Evolutionary conservation across 371 early-diverging fungal species (phyloP), one percentile per base, ranked within the genome.

Genomic region (Coemansia sp.): DNA sequence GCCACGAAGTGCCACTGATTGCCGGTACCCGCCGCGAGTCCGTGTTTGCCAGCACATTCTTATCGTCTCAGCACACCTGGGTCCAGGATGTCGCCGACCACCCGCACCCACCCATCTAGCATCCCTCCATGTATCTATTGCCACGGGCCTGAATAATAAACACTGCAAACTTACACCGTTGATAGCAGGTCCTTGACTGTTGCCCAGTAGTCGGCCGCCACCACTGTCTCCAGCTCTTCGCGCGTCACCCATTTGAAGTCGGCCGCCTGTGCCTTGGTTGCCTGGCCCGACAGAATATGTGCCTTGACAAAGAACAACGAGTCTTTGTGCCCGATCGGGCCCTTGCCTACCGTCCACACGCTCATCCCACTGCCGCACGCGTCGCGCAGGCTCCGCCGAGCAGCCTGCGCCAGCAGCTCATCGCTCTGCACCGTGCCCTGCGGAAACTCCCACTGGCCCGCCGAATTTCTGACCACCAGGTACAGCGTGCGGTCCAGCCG

Each of bases 181-280:
- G 87, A 86, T 57, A 95, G 72, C 82, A 90, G 86, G 64, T 88
- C 87, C 78, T 87, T 84, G 50, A 93, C 83, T 35, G 85, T 79
- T 14, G 82, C 78, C 77, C 88, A 95, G 73, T 92, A 89, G 10
- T 88, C 88, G 41, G 82, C 67, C n/a, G 82, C 57, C 35, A 93
- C 82, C 61, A 82, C 82, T 4, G 81, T 66, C 69, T 80, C 68
- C 48, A 93, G 62, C 74, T 93, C 93, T 57, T 88, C 81, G 67
- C 86, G 86, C 14, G 89, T 90, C 31, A 90, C 80, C 95, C 95
- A 95, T 62, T 89, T 92, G 79, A 85, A 88, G 59, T 92, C 91
- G 35, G 88, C 79, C 51, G 45, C 39, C 62, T 61, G 20, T 41
- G 82, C 65, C 16, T 82, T 73, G 38, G 87, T 82, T 40, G 80